Conservation (phyloP, 2,329 filamentous ascomycete species). For the Ophiostoma piceae region DNA sequence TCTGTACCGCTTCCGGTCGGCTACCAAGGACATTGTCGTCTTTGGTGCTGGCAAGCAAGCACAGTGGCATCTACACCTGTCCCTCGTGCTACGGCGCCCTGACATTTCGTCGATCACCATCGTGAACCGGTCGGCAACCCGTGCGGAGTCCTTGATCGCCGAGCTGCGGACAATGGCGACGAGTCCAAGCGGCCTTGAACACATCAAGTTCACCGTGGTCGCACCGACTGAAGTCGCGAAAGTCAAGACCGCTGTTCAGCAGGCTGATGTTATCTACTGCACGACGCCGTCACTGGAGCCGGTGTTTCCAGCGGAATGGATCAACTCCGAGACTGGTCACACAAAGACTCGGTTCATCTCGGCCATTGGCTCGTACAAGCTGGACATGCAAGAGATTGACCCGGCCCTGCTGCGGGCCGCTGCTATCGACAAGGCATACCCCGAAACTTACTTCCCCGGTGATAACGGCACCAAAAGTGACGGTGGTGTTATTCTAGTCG, state of each 20-base stretch:
- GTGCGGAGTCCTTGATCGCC: conserved; percentile 39
- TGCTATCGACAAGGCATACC: background rate
- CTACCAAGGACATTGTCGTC: conserved; percentile 50
- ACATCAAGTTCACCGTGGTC: conserved; percentile 32
- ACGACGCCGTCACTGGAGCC: conserved; percentile 55
- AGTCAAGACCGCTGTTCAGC: conserved; percentile 51
- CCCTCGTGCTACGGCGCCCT: conserved; percentile 46
- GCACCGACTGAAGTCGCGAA: conserved; percentile 30
- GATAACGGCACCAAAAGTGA: background rate
- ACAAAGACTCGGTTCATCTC: conserved; percentile 42
- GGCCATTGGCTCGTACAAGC: conserved; percentile 50
- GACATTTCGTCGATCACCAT: conserved; percentile 33
- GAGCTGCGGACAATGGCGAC: background rate
- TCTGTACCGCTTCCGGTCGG: conserved; percentile 47
- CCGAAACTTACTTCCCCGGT: background rate
- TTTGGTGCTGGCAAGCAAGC: conserved; percentile 68
- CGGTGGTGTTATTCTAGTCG: conserved; percentile 42
- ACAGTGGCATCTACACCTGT: conserved; percentile 65
- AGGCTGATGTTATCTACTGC: conserved; percentile 58
- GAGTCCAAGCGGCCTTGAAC: conserved; percentile 38
- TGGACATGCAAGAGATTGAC: conserved; percentile 63
- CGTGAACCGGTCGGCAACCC: conserved; percentile 33
- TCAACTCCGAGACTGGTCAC: conserved; percentile 40
- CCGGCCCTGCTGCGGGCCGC: conserved; percentile 48
- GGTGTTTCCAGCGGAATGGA: conserved; percentile 51